Percentiles rank a stretch among this genome's conserved stretches.
phyloP scores from a whole-genome alignment of 768 basidiomycete genomes.

The Grammothele lineata region DNA sequence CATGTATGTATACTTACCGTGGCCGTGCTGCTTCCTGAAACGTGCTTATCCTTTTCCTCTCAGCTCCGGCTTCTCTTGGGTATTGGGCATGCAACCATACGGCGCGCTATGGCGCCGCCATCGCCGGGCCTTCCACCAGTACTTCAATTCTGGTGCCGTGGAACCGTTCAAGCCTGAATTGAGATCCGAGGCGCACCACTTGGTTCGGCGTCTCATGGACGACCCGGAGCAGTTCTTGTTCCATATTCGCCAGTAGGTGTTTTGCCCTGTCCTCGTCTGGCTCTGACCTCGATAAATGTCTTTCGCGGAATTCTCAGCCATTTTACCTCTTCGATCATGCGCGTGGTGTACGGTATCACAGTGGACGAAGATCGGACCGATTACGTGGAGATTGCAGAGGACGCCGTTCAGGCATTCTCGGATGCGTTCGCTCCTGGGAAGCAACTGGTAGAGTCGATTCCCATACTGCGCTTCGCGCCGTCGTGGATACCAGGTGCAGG shows the following conservation, averaged over 20 bases:
- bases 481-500: conserved; percentile 25
- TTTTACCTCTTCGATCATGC: conserved; percentile 14
- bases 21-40: too few relatives aligned
- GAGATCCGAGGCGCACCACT: not conserved
- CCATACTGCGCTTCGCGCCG: conserved; percentile 18
- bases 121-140: conserved; percentile 14
- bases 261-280: too few relatives aligned
- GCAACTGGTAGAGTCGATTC: conserved; percentile 40
- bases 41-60: not conserved
- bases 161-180: conserved; percentile 3
- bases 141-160: conserved; percentile 8
- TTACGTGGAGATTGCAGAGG: conserved; percentile 14
- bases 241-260: conserved; percentile 3
- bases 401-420: conserved; percentile 10
- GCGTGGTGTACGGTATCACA: conserved; percentile 19
- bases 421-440: conserved; percentile 29
- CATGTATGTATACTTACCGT: not conserved
- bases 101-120: conserved; percentile 9
- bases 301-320: too few relatives aligned
- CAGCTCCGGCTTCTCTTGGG: conserved; percentile 6
- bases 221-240: conserved; percentile 1
- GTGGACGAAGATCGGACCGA: conserved; percentile 13
- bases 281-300: too few relatives aligned
- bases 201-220: conserved; percentile 1
- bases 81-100: conserved; percentile 1